Percentiles rank a stretch among this genome's conserved stretches.
Conservation (phyloP, 306 rosid genomes). For the Begonia fuchsioides region DNA sequence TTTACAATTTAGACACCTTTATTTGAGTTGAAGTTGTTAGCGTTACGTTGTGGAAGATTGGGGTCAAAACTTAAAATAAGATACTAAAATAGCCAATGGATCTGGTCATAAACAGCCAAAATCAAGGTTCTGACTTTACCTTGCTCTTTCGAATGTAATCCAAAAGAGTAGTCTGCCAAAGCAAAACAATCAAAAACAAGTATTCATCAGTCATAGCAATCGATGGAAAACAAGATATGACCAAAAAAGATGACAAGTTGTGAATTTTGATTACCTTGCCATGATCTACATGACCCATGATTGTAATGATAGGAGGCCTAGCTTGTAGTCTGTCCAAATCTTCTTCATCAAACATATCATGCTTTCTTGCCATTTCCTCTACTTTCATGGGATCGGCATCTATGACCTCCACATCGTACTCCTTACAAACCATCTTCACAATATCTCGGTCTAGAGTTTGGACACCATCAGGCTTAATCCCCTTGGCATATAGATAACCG, state of each 20-base stretch:
- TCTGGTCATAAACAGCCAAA: slow-evolving; percentile 1
- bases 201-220: neutral
- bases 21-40: too few relatives aligned
- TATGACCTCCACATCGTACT: slow-evolving; percentile 68
- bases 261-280: slow-evolving; percentile 57
- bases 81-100: too few relatives aligned
- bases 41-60: too few relatives aligned
- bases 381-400: slow-evolving; percentile 65
- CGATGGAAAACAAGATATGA: slow-evolving; percentile 5
- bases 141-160: slow-evolving; percentile 83
- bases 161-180: slow-evolving; percentile 86
- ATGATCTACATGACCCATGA: slow-evolving; percentile 99
- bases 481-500: slow-evolving; percentile 66
- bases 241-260: slow-evolving; percentile 8
- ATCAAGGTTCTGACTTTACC: slow-evolving; percentile 31
- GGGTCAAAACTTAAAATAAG: too few relatives aligned
- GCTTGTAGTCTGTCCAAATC: slow-evolving; percentile 75
- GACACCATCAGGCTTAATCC: slow-evolving; percentile 95
- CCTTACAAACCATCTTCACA: slow-evolving; percentile 89
- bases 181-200: slow-evolving; percentile 15
- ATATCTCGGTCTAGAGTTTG: slow-evolving; percentile 82
- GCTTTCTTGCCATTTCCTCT: slow-evolving; percentile 66
- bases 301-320: slow-evolving; percentile 93
- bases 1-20: too few relatives aligned
- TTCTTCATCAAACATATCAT: slow-evolving; percentile 51